A percentile compares a stretch with the other conserved stretches of the same genome.
Conservation (phyloP, 371 early-diverging fungal species). For the Apophysomyces elegans region DNA sequence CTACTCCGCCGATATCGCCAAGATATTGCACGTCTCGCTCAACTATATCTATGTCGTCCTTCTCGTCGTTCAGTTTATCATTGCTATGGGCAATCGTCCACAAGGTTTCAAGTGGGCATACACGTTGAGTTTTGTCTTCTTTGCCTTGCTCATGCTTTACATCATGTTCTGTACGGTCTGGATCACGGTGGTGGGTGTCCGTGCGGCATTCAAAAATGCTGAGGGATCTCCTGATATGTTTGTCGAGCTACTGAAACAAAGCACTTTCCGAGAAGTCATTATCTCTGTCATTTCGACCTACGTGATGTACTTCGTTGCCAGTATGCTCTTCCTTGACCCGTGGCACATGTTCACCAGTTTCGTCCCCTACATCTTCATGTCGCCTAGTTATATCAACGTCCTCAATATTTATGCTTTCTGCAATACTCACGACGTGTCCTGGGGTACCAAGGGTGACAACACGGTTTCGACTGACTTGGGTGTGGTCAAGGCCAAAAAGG, state of each 20-base stretch:
- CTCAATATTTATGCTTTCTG: conserved; percentile 91
- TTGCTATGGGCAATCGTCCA: conserved; percentile 82
- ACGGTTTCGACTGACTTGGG: conserved; percentile 48
- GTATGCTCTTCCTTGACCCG: conserved; percentile 69
- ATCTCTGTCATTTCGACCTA: conserved; percentile 68
- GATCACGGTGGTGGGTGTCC: conserved; percentile 54
- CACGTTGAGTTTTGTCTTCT: conserved; percentile 52
- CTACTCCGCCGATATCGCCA: conserved; percentile 41
- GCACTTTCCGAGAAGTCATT: conserved; percentile 59
- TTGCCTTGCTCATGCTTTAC: conserved; percentile 61
- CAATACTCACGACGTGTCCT: conserved; percentile 83
- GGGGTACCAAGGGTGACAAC: conserved; percentile 55
- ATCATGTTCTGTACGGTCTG: conserved; percentile 60
- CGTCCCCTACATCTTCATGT: conserved; percentile 71
- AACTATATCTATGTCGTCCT: conserved; percentile 63
- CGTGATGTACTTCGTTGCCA: conserved; percentile 66
- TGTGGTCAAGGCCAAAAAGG: conserved; percentile 50
- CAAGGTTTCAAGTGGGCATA: conserved; percentile 62
- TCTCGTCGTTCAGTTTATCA: conserved; percentile 68
- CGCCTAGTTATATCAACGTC: conserved; percentile 88
- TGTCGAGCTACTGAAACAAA: conserved; percentile 32
- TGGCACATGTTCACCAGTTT: conserved; percentile 78
- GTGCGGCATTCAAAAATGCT: conserved; percentile 28
- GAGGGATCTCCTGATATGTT: conserved; percentile 19
- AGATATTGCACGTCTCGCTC: conserved; percentile 43